Evolutionary conservation across 163 green algal genomes (phyloP).

Genomic region (Chlamydomonas reinhardtii): DNA sequence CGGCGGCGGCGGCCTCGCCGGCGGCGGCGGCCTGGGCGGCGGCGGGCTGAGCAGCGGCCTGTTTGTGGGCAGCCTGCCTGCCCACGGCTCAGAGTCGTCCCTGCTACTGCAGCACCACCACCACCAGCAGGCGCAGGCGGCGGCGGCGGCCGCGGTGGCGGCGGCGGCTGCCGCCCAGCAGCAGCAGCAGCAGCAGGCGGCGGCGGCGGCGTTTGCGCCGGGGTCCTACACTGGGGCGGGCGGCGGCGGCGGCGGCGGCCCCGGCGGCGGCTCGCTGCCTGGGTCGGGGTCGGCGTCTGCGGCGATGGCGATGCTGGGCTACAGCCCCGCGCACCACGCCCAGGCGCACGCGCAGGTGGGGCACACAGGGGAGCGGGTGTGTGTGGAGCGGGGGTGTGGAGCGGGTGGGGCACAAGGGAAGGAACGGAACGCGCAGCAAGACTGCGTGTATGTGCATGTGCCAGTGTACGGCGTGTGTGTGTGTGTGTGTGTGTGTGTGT

Average conservation of each 20-base stretch:
- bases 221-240: neutral
- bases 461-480: too few relatives aligned
- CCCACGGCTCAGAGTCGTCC: slow-evolving; percentile 22
- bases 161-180: neutral
- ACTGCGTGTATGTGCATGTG: too few relatives aligned
- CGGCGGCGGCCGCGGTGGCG: neutral
- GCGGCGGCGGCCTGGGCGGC: slow-evolving; percentile 30
- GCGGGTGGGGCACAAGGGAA: too few relatives aligned
- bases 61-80: slow-evolving; percentile 3
- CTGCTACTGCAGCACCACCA: slow-evolving; percentile 35
- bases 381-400: too few relatives aligned
- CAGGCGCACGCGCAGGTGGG: slow-evolving; percentile 61
- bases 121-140: neutral
- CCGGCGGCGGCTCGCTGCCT: neutral
- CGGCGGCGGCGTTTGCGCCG: neutral
- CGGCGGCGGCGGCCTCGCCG: slow-evolving; percentile 36
- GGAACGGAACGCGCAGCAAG: too few relatives aligned
- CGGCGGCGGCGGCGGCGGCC: neutral
- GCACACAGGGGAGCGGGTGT: too few relatives aligned
- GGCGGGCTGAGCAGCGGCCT: neutral
- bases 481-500: too few relatives aligned
- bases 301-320: slow-evolving; percentile 31
- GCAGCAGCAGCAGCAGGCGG: slow-evolving; percentile 35
- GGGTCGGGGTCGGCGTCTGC: neutral
- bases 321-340: slow-evolving; percentile 40